Evolutionary conservation across 208 protist genomes (phyloP), one percentile per base, ranked within the genome.

Genomic region (Trypanosoma platydactyli): DNA sequence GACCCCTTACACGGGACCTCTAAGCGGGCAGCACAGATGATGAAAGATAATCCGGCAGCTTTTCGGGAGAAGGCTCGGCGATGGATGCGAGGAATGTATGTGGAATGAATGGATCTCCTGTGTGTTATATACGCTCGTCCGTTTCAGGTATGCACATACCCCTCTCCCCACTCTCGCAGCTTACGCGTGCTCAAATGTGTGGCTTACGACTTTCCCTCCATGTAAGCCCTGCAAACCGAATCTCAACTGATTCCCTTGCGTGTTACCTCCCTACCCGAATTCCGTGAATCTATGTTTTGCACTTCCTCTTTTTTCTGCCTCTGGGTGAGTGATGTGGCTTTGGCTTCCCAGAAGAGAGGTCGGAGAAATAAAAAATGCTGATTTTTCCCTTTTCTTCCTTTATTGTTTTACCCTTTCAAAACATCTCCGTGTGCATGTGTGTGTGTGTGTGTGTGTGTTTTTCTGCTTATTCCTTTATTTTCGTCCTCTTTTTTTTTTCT

Each of bases 1-100:
- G 89, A 96, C 56, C 85, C 85, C 15, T 80, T 96, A 30, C 84
- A 85, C 7, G 86, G 85, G 4, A 78, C 88, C 12, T 50, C 87
- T 20, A 81, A 85, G 50, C 65, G 68, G 42, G 88, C 88, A 11
- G 87, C 90, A 27, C 78, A 86, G 61, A 62, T 91, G 49, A 67
- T 94, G 49, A 81, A 80, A 46, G 73, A 83, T 40, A 63, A 86
- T 20, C 83, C 83, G 24, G 27, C 15, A 5, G n/a, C 41, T 7
- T 96, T 94, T 54, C 67, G 48, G 33, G 35, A 68, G 25, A 83
- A 78, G 24, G 85, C 80, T 12, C 69, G 72, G 4, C 61, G 60
- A 22, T 96, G 87, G 87, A 92, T 94, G 86, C 22, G 56, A 4
- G 86, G 86, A 5, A 53, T 79, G 51, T 94, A 86, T 64, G 44